Conservation (phyloP, 768 basidiomycete genomes). For the Suillus paluster region DNA sequence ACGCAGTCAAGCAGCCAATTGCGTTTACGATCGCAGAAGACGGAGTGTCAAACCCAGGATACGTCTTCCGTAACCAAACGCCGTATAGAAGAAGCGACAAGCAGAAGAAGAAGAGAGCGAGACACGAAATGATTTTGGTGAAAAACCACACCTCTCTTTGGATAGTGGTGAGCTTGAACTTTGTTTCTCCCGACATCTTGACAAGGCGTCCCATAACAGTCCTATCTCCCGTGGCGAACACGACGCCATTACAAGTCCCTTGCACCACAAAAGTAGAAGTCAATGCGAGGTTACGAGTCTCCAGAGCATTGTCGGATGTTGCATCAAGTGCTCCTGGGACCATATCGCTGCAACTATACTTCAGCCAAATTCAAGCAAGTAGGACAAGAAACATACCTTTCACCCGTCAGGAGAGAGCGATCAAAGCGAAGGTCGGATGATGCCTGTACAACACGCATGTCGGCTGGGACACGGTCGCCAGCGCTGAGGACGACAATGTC, state of each 20-base stretch:
- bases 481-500: constrained; percentile 66
- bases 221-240: constrained; percentile 52
- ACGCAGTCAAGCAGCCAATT: constrained; percentile 44
- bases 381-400: constrained; percentile 47
- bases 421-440: constrained; percentile 65
- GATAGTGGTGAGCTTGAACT: constrained; percentile 32
- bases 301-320: constrained; percentile 45
- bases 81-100: constrained; percentile 44
- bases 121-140: constrained; percentile 56
- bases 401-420: constrained; percentile 67
- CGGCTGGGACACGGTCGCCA: constrained; percentile 74
- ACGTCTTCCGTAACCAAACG: constrained; percentile 35
- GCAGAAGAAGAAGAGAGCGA: constrained; percentile 47
- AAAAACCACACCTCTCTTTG: constrained; percentile 36
- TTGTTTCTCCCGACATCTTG: constrained; percentile 46
- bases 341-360: constrained; percentile 22
- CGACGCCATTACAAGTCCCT: constrained; percentile 52
- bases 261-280: constrained; percentile 40
- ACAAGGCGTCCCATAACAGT: constrained; percentile 51
- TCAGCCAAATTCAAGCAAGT: constrained; percentile 15
- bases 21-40: constrained; percentile 39
- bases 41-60: constrained; percentile 42
- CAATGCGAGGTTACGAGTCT: constrained; percentile 60
- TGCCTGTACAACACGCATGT: constrained; percentile 63
- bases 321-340: constrained; percentile 42